Evolutionary conservation across 495 filamentous ascomycete genomes (phyloP).

Genomic region (Aspergillus carlsbadensis): DNA sequence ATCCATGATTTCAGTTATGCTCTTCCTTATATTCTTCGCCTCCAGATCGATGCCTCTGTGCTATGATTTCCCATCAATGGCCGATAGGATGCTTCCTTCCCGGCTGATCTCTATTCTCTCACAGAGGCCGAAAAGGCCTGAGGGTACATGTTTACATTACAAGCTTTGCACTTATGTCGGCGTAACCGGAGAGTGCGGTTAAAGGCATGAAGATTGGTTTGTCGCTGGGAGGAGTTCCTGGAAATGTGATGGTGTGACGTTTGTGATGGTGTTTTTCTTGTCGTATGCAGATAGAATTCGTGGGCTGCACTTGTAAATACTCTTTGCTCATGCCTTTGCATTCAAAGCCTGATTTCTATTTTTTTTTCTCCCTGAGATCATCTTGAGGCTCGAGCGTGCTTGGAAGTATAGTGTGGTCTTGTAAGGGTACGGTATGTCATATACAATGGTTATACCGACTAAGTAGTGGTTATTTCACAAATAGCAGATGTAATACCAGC

Average conservation of each 20-base stretch:
- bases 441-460: too few relatives aligned
- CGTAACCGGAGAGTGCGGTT: constrained; percentile 14
- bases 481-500: not conserved
- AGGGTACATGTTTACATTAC: constrained; percentile 4
- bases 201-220: constrained; percentile 12
- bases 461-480: not conserved
- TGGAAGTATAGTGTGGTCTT: too few relatives aligned
- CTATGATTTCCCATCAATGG: constrained; percentile 2
- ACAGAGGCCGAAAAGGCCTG: not conserved
- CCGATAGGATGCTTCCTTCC: constrained; percentile 7
- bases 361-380: not conserved
- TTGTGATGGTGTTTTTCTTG: constrained; percentile 12
- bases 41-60: not conserved
- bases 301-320: constrained; percentile 14
- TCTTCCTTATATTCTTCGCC: not conserved
- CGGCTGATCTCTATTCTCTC: not conserved
- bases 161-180: constrained; percentile 15
- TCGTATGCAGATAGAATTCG: constrained; percentile 22
- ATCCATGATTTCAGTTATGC: not conserved
- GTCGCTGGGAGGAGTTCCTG: constrained; percentile 18
- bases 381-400: not conserved
- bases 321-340: not conserved
- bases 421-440: too few relatives aligned
- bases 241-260: constrained; percentile 16
- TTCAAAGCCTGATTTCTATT: not conserved